Evolutionary conservation across 2,329 filamentous ascomycete genomes (phyloP).

Genomic region (Neonectria coccinea): DNA sequence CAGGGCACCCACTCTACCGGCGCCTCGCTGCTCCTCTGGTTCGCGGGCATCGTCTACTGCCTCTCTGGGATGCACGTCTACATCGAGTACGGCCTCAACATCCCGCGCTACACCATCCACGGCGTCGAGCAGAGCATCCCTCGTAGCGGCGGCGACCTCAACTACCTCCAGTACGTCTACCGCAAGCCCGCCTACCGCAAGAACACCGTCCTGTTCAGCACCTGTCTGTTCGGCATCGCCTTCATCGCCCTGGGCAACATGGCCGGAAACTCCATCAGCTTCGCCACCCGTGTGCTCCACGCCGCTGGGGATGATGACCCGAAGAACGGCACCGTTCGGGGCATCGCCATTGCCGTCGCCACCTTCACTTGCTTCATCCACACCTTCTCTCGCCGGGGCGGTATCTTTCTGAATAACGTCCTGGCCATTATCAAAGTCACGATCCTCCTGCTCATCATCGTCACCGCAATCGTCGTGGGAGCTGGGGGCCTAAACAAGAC

Average conservation of each 20-base stretch:
- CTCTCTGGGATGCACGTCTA: constrained; percentile 53
- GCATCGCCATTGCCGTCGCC: constrained; percentile 59
- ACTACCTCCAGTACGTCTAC: constrained; percentile 62
- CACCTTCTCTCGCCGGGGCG: constrained; percentile 59
- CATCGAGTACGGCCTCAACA: constrained; percentile 60
- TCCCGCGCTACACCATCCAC: constrained; percentile 56
- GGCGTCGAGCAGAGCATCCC: constrained; percentile 56
- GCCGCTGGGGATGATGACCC: constrained; percentile 48
- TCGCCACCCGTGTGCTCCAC: constrained; percentile 55
- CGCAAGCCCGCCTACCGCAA: constrained; percentile 51
- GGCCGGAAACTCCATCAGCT: constrained; percentile 61
- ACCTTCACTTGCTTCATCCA: constrained; percentile 61
- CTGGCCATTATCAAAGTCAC: constrained; percentile 62
- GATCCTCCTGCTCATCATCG: constrained; percentile 59
- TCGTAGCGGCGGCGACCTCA: constrained; percentile 60
- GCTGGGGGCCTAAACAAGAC: constrained; percentile 43
- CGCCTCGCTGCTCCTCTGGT: constrained; percentile 55
- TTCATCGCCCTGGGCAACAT: constrained; percentile 62
- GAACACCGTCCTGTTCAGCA: constrained; percentile 53
- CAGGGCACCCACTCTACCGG: constrained; percentile 49
- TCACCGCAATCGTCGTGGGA: constrained; percentile 49
- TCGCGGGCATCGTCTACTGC: constrained; percentile 54
- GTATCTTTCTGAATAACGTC: constrained; percentile 64
- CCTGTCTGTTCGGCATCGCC: constrained; percentile 58
- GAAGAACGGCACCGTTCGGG: constrained; percentile 53